These are phyloP conservation scores for Naganishia sp. DNA, from an alignment of 1,284 basidiomycete species.

Conservation along the genomic window DNA sequence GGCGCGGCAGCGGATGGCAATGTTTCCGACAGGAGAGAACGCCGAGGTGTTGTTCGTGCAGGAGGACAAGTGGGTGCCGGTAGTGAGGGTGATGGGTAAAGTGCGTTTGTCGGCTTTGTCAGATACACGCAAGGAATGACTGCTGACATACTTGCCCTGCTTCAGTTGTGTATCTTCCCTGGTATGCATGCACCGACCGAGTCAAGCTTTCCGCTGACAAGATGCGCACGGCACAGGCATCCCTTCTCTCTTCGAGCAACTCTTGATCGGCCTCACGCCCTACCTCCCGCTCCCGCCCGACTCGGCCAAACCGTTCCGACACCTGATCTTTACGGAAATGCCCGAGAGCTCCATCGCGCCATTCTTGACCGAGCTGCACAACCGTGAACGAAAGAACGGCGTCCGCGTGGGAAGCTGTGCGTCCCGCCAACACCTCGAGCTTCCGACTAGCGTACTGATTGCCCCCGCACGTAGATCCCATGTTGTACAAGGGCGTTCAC, in stretches of 20 bases:
- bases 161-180: constrained; percentile 75
- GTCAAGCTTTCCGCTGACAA: neutral
- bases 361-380: constrained; percentile 75
- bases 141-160: no score
- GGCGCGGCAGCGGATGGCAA: constrained; percentile 77
- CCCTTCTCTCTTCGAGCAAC: constrained; percentile 76
- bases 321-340: constrained; percentile 75
- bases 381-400: constrained; percentile 69
- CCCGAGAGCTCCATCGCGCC: constrained; percentile 88
- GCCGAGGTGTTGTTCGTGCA: constrained; percentile 74
- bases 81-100: constrained; percentile 76
- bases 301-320: constrained; percentile 67
- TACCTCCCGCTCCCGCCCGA: constrained; percentile 75
- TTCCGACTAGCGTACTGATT: neutral
- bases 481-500: constrained; percentile 57
- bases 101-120: constrained; percentile 39
- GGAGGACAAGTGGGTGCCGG: constrained; percentile 82
- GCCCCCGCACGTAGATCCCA: constrained; percentile 57
- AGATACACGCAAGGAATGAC: no score
- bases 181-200: constrained; percentile 54
- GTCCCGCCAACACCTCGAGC: neutral
- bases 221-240: constrained; percentile 54
- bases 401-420: constrained; percentile 68
- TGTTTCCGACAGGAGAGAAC: constrained; percentile 65
- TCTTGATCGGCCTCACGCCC: constrained; percentile 69